Conservation (phyloP, 345 rosid species). For the Physaria fendleri region DNA sequence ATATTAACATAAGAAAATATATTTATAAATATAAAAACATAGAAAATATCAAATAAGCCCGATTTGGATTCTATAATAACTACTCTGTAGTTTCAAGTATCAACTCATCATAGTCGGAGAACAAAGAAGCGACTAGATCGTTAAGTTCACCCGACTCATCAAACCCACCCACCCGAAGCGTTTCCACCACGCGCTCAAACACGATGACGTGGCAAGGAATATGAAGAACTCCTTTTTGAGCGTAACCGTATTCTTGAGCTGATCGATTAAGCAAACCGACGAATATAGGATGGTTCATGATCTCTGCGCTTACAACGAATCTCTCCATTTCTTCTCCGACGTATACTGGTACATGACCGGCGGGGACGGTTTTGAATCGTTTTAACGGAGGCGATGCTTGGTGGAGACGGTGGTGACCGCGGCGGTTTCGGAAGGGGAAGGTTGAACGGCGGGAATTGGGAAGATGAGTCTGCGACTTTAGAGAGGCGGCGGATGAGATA, state of each 20-base stretch:
- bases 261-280: slow-evolving; percentile 60
- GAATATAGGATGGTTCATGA: slow-evolving; percentile 79
- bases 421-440: slow-evolving; percentile 7
- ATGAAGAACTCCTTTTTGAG: slow-evolving; percentile 82
- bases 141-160: slow-evolving; percentile 2
- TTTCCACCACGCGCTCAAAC: slow-evolving; percentile 77
- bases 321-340: slow-evolving; percentile 97
- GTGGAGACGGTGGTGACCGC: slow-evolving; percentile 21
- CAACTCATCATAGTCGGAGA: slow-evolving; percentile 23
- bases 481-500: slow-evolving; percentile 82
- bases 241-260: slow-evolving; percentile 94
- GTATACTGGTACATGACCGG: slow-evolving; percentile 83
- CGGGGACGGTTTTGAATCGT: slow-evolving; percentile 46
- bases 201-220: slow-evolving; percentile 87
- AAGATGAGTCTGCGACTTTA: slow-evolving; percentile 77
- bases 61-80: neutral
- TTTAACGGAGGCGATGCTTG: slow-evolving; percentile 24
- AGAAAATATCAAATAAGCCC: neutral
- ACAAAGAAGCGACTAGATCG: slow-evolving; percentile 28
- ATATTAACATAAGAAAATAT: neutral
- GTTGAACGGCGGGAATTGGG: slow-evolving; percentile 44
- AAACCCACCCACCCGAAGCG: slow-evolving; percentile 54
- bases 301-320: slow-evolving; percentile 79
- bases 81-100: slow-evolving; percentile 26
- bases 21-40: slow-evolving; percentile 11